Percentiles rank a stretch among this genome's conserved stretches.
Evolutionary conservation across 176 grass and related monocot species (phyloP).

Genomic region (Aegilops speltoides): DNA sequence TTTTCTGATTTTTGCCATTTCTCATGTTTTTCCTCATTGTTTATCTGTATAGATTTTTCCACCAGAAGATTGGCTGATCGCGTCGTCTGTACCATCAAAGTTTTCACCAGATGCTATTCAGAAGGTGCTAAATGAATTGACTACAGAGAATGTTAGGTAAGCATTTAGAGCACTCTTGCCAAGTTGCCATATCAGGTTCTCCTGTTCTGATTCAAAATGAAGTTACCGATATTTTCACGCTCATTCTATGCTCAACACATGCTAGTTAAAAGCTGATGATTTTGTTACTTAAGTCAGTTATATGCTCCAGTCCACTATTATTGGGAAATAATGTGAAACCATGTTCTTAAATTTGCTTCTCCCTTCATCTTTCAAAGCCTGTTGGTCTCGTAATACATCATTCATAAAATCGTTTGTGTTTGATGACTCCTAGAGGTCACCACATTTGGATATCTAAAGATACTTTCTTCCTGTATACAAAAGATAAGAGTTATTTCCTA

Average conservation of each 20-base stretch:
- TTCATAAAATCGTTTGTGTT: not conserved
- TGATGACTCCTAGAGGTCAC: not conserved
- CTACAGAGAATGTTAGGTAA: conserved; percentile 83
- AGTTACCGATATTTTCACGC: not conserved
- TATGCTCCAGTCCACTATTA: not conserved
- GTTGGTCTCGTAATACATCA: not conserved
- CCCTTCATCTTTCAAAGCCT: not conserved
- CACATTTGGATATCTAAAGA: conserved; percentile 1
- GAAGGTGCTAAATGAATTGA: conserved; percentile 80
- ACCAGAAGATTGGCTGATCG: conserved; percentile 90
- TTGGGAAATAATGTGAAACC: conserved; percentile 1
- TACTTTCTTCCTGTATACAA: not conserved
- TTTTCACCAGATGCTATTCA: conserved; percentile 78
- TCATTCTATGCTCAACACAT: not conserved
- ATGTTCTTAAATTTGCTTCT: not conserved
- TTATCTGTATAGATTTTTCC: conserved; percentile 58
- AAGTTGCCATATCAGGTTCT: conserved; percentile 1
- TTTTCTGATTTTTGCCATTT: not conserved
- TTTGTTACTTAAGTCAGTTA: not conserved
- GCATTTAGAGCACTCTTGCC: conserved; percentile 18
- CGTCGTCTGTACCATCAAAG: conserved; percentile 65
- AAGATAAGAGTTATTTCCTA: not conserved
- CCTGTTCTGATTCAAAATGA: not conserved
- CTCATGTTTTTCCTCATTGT: not conserved
- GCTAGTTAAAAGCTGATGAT: not conserved